phyloP scores from a whole-genome alignment of 805 yeast genomes.

The Starmera caribaea region DNA sequence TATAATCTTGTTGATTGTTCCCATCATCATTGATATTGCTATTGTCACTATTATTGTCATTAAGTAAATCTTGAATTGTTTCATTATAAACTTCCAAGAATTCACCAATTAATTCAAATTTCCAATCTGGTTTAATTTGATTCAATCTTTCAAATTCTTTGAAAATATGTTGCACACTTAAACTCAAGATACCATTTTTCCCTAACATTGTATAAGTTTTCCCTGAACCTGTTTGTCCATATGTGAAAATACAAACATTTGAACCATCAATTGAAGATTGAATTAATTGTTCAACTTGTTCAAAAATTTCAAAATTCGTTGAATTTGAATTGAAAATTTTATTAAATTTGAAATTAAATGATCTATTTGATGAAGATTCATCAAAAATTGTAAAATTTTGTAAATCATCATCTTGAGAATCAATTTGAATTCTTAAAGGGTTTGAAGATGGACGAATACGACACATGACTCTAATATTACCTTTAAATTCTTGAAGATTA shows the following conservation, averaged over 20 bases:
- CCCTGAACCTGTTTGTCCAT: constrained; percentile 96
- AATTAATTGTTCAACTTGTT: constrained; percentile 76
- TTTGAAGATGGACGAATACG: constrained; percentile 57
- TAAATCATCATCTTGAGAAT: constrained; percentile 18
- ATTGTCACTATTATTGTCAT: constrained; percentile 7
- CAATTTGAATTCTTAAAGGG: constrained; percentile 21
- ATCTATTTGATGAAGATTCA: neutral
- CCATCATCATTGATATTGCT: constrained; percentile 1
- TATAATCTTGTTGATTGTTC: constrained; percentile 8
- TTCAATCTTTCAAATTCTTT: constrained; percentile 39
- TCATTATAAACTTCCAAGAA: constrained; percentile 90
- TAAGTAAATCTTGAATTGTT: constrained; percentile 57
- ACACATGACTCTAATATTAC: constrained; percentile 87
- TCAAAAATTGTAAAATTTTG: constrained; percentile 6
- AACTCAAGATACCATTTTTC: constrained; percentile 72
- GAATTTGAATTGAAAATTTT: constrained; percentile 52
- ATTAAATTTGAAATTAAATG: constrained; percentile 58
- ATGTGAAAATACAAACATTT: constrained; percentile 90
- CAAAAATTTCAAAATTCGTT: constrained; percentile 59
- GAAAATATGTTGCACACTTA: constrained; percentile 54
- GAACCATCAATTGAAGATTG: constrained; percentile 84
- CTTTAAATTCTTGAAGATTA: constrained; percentile 74
- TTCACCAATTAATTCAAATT: constrained; percentile 54
- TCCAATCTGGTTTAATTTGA: constrained; percentile 49
- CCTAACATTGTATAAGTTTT: constrained; percentile 86